Evolutionary conservation across 345 rosid species (phyloP), one percentile per base, ranked within the genome.

Genomic region (Salix viminalis): DNA sequence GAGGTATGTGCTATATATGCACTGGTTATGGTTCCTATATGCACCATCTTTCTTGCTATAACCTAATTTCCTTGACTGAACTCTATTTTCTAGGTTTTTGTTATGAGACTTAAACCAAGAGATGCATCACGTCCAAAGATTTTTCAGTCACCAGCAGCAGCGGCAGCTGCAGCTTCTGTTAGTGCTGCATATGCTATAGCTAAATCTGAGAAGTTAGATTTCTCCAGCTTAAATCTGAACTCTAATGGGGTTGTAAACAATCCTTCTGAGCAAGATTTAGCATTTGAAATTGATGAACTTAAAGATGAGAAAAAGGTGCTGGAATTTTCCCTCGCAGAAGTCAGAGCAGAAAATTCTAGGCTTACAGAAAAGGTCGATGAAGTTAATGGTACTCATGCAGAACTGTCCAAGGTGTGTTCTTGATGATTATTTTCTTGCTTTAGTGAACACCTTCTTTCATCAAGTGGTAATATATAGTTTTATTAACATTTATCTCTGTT

Each of bases 101-200:
- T 87, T 74, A 87, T 93, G 97, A 90, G 87, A 84, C 90, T 91
- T 62, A 93, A 88, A 85, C 90, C 93, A n/a, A 85, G 84, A 76
- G 88, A 90, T 69, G 77, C 87, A 26, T 80, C 76, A 18, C 94
- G 77, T 28, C 98, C 95, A 42, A 91, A 92, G 88, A 93, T 92
- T 82, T 91, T 86, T 56, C 90, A 86, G 86, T 96, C 99, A 64
- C 95, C 98, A 60, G 98, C 99, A 70, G 97, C 99, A 0, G 98
- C 98, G 2, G 98, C 98, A 2, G 99, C 98, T 5, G 97, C 98
- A 5, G 98, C 99, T 79, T 96, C 98, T 75, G 99, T 96, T 50
- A 89, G 94, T 71, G 97, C 98, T 80, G 99, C 99, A 15, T 93
- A 93, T 83, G 97, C 97, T 74, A 83, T 93, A 80, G 88, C 99